These are phyloP conservation scores for Leccinum sublutescens DNA, from an alignment of 768 basidiomycete genomes.

Conservation along the genomic window DNA sequence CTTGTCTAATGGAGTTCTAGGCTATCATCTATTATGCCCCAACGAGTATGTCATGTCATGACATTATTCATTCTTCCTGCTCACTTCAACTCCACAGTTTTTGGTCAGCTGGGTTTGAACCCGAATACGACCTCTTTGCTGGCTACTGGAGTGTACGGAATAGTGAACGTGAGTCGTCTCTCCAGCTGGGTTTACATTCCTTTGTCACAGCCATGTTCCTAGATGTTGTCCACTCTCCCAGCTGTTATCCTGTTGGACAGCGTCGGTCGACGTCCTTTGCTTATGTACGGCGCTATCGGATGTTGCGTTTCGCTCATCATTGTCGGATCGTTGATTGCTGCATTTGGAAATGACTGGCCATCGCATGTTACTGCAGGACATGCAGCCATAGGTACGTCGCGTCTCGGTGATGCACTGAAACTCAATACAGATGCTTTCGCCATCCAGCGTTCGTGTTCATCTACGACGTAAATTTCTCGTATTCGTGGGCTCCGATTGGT, in stretches of 20 bases:
- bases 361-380: conserved; percentile 28
- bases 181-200: not conserved
- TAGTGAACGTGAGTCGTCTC: conserved; percentile 27
- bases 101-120: conserved; percentile 40
- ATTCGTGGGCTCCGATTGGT: conserved; percentile 34
- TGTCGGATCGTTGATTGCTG: conserved; percentile 30
- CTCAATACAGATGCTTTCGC: conserved; percentile 10
- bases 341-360: conserved; percentile 30
- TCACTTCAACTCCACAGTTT: conserved; percentile 33
- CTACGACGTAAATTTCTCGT: conserved; percentile 37
- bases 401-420: conserved; percentile 9
- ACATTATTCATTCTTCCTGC: conserved; percentile 1
- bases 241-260: conserved; percentile 38
- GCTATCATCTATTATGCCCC: conserved; percentile 30
- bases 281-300: conserved; percentile 40
- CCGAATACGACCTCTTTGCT: conserved; percentile 40
- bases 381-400: conserved; percentile 28
- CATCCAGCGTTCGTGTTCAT: conserved; percentile 38
- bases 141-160: conserved; percentile 42
- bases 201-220: conserved; percentile 4
- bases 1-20: conserved; percentile 15
- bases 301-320: conserved; percentile 28
- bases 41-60: conserved; percentile 15
- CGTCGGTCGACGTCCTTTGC: conserved; percentile 39
- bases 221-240: conserved; percentile 36